Percentiles rank a stretch among this genome's conserved stretches.
Evolutionary conservation across 1,284 basidiomycete genomes (phyloP).

Genomic region (Takashimella koratensis): DNA sequence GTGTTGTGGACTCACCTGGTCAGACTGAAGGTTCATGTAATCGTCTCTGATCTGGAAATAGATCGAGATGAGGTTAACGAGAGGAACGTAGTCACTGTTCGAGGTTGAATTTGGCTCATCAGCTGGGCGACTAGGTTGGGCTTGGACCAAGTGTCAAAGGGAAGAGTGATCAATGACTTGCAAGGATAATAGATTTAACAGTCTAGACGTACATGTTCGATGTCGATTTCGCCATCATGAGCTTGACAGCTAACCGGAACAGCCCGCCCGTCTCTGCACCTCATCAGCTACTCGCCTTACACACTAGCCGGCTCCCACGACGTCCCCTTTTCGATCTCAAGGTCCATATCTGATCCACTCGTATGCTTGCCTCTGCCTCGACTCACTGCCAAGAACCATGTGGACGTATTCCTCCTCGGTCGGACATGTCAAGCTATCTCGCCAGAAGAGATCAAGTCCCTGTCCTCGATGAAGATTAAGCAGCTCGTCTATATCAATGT

Average conservation of each 20-base stretch:
- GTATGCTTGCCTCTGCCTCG: too few species aligned
- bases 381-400: slow-evolving; percentile 94
- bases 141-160: too few species aligned
- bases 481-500: slow-evolving; percentile 62
- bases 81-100: slow-evolving; percentile 76
- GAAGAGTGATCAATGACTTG: too few species aligned
- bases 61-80: slow-evolving; percentile 90
- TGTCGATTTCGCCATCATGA: slow-evolving; percentile 80
- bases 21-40: slow-evolving; percentile 90
- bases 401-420: slow-evolving; percentile 90
- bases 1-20: slow-evolving; percentile 62
- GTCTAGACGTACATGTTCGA: slow-evolving; percentile 59
- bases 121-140: too few species aligned
- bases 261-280: slow-evolving; percentile 86
- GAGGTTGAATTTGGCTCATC: slow-evolving; percentile 1
- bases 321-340: too few species aligned
- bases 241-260: slow-evolving; percentile 85
- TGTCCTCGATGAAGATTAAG: slow-evolving; percentile 91
- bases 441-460: slow-evolving; percentile 91
- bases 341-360: too few species aligned
- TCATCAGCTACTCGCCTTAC: background rate
- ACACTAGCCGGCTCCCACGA: too few species aligned
- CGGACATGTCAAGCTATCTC: slow-evolving; percentile 86
- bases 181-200: too few species aligned
- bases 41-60: slow-evolving; percentile 97